Conservation (phyloP, 495 filamentous ascomycete species). For the Neurospora sp. region DNA sequence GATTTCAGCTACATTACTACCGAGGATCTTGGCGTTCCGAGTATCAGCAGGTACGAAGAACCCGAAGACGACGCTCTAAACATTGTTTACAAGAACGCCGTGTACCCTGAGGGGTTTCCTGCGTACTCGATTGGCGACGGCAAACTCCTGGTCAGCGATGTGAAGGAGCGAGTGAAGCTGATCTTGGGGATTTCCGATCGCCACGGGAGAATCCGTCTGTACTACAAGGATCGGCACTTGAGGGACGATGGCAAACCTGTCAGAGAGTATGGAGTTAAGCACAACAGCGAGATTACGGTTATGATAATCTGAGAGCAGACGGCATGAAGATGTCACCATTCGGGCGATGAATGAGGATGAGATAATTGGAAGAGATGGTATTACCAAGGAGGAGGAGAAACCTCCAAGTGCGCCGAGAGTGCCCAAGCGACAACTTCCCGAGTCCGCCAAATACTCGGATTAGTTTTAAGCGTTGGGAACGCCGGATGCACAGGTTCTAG, state of each 20-base stretch:
- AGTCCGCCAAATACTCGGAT: no score
- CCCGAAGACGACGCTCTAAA: slow-evolving; percentile 65
- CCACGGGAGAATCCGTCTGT: slow-evolving; percentile 52
- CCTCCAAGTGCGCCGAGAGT: no score
- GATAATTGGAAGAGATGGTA: no score
- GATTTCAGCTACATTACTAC: slow-evolving; percentile 77
- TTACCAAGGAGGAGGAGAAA: no score
- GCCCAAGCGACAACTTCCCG: no score
- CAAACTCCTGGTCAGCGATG: slow-evolving; percentile 53
- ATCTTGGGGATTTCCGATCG: slow-evolving; percentile 50
- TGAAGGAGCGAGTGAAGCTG: slow-evolving; percentile 54
- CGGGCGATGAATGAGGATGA: no score
- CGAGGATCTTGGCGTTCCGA: slow-evolving; percentile 42
- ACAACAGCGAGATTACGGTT: slow-evolving; percentile 59
- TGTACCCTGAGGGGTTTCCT: slow-evolving; percentile 70
- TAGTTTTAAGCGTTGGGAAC: no score
- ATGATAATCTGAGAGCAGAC: slow-evolving; percentile 42
- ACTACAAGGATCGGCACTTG: slow-evolving; percentile 74
- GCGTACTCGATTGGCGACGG: slow-evolving; percentile 76
- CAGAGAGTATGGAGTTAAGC: slow-evolving; percentile 66
- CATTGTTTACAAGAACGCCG: slow-evolving; percentile 59
- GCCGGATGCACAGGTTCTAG: no score
- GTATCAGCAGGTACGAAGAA: slow-evolving; percentile 13
- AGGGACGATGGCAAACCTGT: slow-evolving; percentile 54
- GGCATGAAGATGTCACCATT: no score